Evolutionary conservation across 805 yeast genomes (phyloP), one percentile per base, ranked within the genome.

Genomic region (Lachancea thermotolerans): DNA sequence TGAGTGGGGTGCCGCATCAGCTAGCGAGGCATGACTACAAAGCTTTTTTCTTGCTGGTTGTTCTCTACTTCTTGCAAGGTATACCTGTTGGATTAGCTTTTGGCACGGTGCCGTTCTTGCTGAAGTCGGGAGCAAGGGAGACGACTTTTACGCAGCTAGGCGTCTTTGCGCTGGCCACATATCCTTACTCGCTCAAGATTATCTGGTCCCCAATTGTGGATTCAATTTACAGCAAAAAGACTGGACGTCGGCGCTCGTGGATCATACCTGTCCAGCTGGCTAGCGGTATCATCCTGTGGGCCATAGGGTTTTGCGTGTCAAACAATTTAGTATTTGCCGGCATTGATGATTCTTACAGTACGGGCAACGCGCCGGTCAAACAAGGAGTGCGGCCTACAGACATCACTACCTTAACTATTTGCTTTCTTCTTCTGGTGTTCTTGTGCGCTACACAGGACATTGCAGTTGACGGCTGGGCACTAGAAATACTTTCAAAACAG

Each of bases 381-480:
- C 32, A 21, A 39, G 16, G 21, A 34, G 18, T 34, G 30, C 4
- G 14, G 29, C 12, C 34, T 2, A 34, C 46, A 6, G 50, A 55
- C 37, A 49, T 63, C 14, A 17, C 45, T 12, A 59, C 66, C 2
- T 76, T 93, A 49, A 87, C 98, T 0, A 54, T 70, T 41, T 73
- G 79, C 46, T 93, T 93, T 65, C 85, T 90, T 56, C 52, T 79
- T 17, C 69, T 93, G 48, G 93, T 93, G 29, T 77, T 91, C 47
- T 72, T 90, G 48, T 90, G 97, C 68, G 97, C 98, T 0, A 91
- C 99, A 0, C 99, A 93, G 65, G 99, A 93, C 62, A 93, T 93
- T 45, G 98, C 99, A 0, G 99, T 93, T 17, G 99, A 93, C 67
- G 98, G 99, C 10, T 93, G 99, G 99, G 97, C 98, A 0, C 69